Evolutionary conservation across 768 basidiomycete genomes (phyloP), one percentile per base, ranked within the genome.

Genomic region (Thelephora aurantiotincta): DNA sequence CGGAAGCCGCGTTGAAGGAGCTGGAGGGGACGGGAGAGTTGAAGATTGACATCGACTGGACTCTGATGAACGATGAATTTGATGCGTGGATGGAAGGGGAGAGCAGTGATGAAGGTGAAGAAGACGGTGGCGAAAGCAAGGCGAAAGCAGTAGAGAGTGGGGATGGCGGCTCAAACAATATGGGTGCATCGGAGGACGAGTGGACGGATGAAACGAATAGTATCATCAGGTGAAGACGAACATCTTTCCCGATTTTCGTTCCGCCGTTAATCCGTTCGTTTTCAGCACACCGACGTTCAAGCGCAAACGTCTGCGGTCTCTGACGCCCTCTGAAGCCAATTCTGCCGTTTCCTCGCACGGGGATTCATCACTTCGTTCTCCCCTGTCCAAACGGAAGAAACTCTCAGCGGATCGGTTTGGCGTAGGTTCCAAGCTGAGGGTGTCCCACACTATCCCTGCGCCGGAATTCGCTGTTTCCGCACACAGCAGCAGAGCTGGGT

Each of bases 1-100:
- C 44, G 33, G 50, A 42, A 52, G 45, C 11, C 50, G 65, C 48
- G 64, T 64, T 30, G 57, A 61, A 12, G 49, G 54, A 11, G 62
- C 64, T 43, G 63, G 63, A 22, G 61, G 56, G 13, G 65, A 58
- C 34, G 19, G 55, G 16, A 30, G 43, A 46, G 46, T 54, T 82
- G 43, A 74, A 74, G 58, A 66, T 80, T 49, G 70, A 65, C 49
- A 78, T 88, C 48, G 73, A 89, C 59, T 90, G 88, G 82, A 76
- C 79, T 54, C 81, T 80, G 54, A 81, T 88, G 54, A 85, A 87
- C 58, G 77, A 82, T 50, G 92, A 93, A 58, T 81, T 92, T 33
- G 87, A 90, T 51, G 89, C 81, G 37, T 82, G 85, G 35, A 78
- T 92, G 52, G 83, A 86, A 68, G 80, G 79, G 52, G 79, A 83